Evolutionary conservation across 805 yeast genomes (phyloP).

Genomic region (Saturnispora kantuleensis): DNA sequence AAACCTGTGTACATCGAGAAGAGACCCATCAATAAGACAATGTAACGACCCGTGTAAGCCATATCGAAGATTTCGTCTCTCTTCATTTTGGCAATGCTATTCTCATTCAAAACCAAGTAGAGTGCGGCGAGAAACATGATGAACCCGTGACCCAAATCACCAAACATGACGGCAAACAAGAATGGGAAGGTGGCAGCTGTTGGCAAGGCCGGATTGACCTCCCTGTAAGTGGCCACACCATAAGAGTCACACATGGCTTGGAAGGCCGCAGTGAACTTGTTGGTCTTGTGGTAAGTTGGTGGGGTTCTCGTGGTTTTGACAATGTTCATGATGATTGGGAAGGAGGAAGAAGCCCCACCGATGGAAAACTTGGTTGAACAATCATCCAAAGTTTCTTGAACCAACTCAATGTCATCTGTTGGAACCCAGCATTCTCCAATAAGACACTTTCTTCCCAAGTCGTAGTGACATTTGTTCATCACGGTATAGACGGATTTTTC

Average conservation of each 20-base stretch:
- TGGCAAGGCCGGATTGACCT: constrained; percentile 92
- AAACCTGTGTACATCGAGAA: constrained; percentile 95
- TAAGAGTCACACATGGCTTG: constrained; percentile 93
- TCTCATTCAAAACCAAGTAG: constrained; percentile 64
- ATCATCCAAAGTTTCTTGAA: constrained; percentile 36
- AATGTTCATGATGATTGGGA: constrained; percentile 34
- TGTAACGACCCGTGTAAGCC: constrained; percentile 92
- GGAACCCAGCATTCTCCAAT: constrained; percentile 77
- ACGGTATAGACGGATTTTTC: constrained; percentile 51
- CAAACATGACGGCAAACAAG: constrained; percentile 98
- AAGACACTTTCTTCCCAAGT: constrained; percentile 51
- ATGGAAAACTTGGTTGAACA: constrained; percentile 24
- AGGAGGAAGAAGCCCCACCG: constrained; percentile 7
- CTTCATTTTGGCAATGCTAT: constrained; percentile 52
- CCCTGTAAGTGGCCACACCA: constrained; percentile 87
- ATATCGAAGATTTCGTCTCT: constrained; percentile 93
- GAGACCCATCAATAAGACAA: constrained; percentile 81
- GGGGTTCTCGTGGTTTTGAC: constrained; percentile 78
- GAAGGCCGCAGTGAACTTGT: constrained; percentile 87
- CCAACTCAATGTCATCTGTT: constrained; percentile 35
- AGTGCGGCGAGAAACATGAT: constrained; percentile 68
- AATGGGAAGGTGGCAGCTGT: constrained; percentile 94
- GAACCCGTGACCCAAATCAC: constrained; percentile 95
- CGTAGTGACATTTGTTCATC: constrained; percentile 60
- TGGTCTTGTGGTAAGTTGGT: constrained; percentile 91